Evolutionary conservation across 306 rosid genomes (phyloP).

Genomic region (Parietaria judaica): DNA sequence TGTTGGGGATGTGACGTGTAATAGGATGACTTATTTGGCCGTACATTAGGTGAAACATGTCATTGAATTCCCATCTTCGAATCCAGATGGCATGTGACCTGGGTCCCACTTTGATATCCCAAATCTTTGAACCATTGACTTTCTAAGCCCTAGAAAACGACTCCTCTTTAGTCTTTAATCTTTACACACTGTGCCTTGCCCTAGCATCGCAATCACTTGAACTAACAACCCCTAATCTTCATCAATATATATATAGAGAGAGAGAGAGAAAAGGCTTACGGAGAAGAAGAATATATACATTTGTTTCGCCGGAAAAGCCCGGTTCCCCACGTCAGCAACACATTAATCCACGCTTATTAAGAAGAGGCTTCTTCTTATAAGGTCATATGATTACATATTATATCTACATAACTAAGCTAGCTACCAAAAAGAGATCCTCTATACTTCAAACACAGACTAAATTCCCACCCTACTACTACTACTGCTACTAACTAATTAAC

Average conservation of each 20-base stretch:
- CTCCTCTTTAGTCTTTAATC: not conserved
- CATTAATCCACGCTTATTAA: slow-evolving; percentile 32
- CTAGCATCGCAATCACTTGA: not conserved
- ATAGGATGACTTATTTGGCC: too few species aligned
- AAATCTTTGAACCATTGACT: slow-evolving; percentile 30
- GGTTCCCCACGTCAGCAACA: slow-evolving; percentile 56
- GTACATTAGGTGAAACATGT: too few species aligned
- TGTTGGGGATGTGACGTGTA: too few species aligned
- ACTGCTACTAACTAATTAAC: slow-evolving; percentile 20
- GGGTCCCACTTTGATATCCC: slow-evolving; percentile 40
- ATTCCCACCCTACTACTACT: not conserved
- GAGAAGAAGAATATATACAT: slow-evolving; percentile 30
- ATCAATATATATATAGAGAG: not conserved
- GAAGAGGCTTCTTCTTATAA: slow-evolving; percentile 31
- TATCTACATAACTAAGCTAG: slow-evolving; percentile 54
- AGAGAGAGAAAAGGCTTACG: not conserved
- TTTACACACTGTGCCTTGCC: slow-evolving; percentile 1
- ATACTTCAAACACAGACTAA: slow-evolving; percentile 21
- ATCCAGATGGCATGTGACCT: slow-evolving; percentile 5
- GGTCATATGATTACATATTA: slow-evolving; percentile 36
- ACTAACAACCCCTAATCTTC: not conserved
- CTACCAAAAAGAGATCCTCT: slow-evolving; percentile 51
- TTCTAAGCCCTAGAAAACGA: slow-evolving; percentile 4
- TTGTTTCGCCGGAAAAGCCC: slow-evolving; percentile 23
- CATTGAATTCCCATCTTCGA: not conserved